Evolutionary conservation across 768 basidiomycete genomes (phyloP), one percentile per base, ranked within the genome.

Genomic region (Rhodocollybia butyracea): DNA sequence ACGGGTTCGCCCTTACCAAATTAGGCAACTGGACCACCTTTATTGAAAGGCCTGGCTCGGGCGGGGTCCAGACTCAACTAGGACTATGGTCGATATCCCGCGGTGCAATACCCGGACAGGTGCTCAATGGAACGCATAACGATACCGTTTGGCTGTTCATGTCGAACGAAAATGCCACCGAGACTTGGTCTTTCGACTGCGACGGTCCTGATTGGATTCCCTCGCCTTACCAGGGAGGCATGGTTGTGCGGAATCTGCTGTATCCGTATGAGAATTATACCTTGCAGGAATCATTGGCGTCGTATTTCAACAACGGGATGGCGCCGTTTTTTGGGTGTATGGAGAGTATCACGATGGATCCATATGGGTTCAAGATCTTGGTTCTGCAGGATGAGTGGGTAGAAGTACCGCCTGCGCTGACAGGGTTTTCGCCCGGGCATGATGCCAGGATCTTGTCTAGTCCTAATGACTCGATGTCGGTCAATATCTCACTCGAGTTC

Each of bases 81-180:
- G 94, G 94, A 53, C 76, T 95, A 8, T 96, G 88, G 86, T 88
- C 91, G 1, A 82, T 85, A 17, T 84, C 86, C 4, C 84, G 94
- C 29, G 73, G 85, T 3, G 85, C 77, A 17, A 77, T 94, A 31
- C 1, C 68, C 3, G 70, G 66, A n/a, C 91, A 94, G 67, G 81
- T 65, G 5, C 76, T 92, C 51, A 73, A 70, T 1, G 89, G 89
- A 6, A 75, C 64, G 24, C 77, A 81, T 64, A 75, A 76, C 10
- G 84, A 85, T 54, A 84, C 88, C 59, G 77, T 95, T 54, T 94
- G 91, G 91, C 51, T 96, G 63, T 70, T 97, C 5, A 95, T 83
- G 70, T 84, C 89, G 40, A 97, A 96, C 70, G 86, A 91, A 73
- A 97, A 97, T 62, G 46, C 63, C 42, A 89, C 94, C 3, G 70